Percentiles rank a stretch among this genome's conserved stretches.
phyloP scores from a whole-genome alignment of 208 protist species.

The Borovskyia barvae region DNA sequence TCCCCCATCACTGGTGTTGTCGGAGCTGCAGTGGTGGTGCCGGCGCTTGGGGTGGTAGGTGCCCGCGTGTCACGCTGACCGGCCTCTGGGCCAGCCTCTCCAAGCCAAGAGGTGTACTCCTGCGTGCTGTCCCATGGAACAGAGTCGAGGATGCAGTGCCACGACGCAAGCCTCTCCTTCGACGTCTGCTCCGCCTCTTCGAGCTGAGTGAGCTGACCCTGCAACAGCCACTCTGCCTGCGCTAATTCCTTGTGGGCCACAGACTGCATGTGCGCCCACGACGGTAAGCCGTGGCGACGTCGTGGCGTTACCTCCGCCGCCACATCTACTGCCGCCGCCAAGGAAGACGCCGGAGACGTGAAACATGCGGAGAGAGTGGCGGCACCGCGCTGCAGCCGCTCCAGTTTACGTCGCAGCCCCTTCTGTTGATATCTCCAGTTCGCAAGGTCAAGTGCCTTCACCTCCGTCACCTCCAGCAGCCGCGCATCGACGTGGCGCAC shows the following conservation, averaged over 20 bases:
- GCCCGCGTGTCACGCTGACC: too few species aligned
- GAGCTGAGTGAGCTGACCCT: conserved; percentile 13
- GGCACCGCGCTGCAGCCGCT: conserved; percentile 16
- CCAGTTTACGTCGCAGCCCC: conserved; percentile 11
- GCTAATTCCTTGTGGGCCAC: conserved; percentile 15
- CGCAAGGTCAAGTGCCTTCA: conserved; percentile 38
- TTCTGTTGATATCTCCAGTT: conserved; percentile 57
- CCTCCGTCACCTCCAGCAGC: conserved; percentile 32
- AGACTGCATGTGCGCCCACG: conserved; percentile 13
- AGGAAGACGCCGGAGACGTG: background rate
- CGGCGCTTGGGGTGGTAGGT: too few species aligned
- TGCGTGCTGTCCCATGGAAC: too few species aligned
- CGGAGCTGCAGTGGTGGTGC: too few species aligned
- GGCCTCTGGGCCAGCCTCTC: too few species aligned
- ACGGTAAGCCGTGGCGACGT: too few species aligned
- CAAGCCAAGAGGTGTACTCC: too few species aligned
- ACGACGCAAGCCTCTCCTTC: conserved; percentile 11
- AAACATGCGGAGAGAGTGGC: conserved; percentile 10
- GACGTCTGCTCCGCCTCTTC: conserved; percentile 10
- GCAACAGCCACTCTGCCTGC: background rate
- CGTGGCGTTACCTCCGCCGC: too few species aligned
- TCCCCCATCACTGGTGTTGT: too few species aligned
- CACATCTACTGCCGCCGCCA: background rate
- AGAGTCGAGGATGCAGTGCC: conserved; percentile 25
- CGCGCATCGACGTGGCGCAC: conserved; percentile 35